Percentiles rank a stretch among this genome's conserved stretches.
These are phyloP conservation scores for Hypoxylon sp. DNA, from an alignment of 2,329 filamentous ascomycete species.

Conservation along the genomic window DNA sequence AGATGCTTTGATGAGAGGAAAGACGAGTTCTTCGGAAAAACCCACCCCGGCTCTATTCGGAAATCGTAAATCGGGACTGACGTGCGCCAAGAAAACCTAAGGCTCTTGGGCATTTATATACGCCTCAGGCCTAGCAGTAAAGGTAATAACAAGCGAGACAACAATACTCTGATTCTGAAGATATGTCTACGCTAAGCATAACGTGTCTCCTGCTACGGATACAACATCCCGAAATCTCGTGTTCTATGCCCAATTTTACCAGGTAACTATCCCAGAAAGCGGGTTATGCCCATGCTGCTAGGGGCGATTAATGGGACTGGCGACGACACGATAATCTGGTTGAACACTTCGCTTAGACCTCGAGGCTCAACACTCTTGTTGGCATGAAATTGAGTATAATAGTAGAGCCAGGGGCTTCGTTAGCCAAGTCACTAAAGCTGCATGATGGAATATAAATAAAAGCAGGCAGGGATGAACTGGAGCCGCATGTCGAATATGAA, in stretches of 20 bases:
- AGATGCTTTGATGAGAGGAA: too few species aligned
- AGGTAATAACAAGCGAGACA: neutral
- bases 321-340: slow-evolving; percentile 15
- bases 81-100: neutral
- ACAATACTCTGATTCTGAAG: neutral
- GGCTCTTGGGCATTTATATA: neutral
- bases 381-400: slow-evolving; percentile 1
- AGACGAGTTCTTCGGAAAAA: neutral
- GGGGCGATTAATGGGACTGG: slow-evolving; percentile 4
- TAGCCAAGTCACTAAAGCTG: slow-evolving; percentile 14
- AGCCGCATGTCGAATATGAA: slow-evolving; percentile 2
- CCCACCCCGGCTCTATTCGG: neutral
- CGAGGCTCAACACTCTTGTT: slow-evolving; percentile 4
- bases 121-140: neutral
- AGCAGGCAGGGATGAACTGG: slow-evolving; percentile 2
- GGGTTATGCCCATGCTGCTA: neutral
- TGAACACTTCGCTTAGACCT: slow-evolving; percentile 13
- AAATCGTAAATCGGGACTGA: neutral
- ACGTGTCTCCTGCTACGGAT: neutral
- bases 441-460: slow-evolving; percentile 21
- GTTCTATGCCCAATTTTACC: neutral
- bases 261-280: neutral
- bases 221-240: neutral
- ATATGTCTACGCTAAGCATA: neutral
- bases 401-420: slow-evolving; percentile 9